Base-by-base conservation (phyloP, 129 eudicot genomes). In the Lactuca sativa region DNA sequence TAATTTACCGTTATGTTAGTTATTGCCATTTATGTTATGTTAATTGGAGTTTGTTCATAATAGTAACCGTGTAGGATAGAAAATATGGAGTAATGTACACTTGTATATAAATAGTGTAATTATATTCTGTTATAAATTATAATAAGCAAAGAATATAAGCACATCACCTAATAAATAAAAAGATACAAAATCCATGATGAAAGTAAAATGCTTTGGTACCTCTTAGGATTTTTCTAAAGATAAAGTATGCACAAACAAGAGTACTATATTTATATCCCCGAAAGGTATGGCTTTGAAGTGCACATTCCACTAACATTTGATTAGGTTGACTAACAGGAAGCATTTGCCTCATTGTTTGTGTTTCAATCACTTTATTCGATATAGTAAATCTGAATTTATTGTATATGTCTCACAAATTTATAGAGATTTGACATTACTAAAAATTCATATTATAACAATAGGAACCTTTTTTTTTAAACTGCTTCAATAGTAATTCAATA, bases 221-320 rank as follows among this genome's bases (percentile, higher is more conserved):
- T 43, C 49, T 8, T 9, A 43, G 13, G 12, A 43, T 43, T 43
- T 43, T 43, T 43, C 13, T 3, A 9, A 43, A 9, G 52, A 47
- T 47, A 47, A 47, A 47, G 15, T 47, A 47, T 0, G 5, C 52
- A 43, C 52, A 12, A 3, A 47, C 15, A 47, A 47, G 15, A 10
- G 5, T 12, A 47, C 5, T 47, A 2, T 12, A 44, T 36, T 12
- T 25, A n/a, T 63, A 33, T 47, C 17, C 47, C 4, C 9, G 5
- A 41, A 5, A 63, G 48, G 55, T 17, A 31, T 64, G 25, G 21
- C 4, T 25, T 64, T 53, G 70, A 21, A 64, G 70, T 43, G 69
- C 56, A 7, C 34, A 38, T 15, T 13, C 7, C 68, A 18, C 55
- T 9, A 18, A 4, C 33, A 64, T 43, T 41, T 40, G 36, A 41